These are phyloP conservation scores for Besnoitia besnoiti DNA, from an alignment of 169 alveolate genomes.

Conservation along the genomic window DNA sequence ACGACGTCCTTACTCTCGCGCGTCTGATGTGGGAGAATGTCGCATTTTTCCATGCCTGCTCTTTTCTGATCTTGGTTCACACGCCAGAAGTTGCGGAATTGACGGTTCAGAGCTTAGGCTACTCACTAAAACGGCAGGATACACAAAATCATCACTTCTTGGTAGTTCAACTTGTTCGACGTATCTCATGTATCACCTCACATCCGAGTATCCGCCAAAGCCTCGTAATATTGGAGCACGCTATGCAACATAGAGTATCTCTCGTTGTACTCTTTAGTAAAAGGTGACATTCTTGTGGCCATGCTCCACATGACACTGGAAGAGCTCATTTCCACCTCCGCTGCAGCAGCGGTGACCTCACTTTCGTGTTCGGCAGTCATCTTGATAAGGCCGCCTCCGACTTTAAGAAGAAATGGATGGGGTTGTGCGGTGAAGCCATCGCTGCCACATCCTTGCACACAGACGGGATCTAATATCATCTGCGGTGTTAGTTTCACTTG, in stretches of 20 bases:
- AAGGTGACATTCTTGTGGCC: constrained; percentile 36
- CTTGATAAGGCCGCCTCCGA: constrained; percentile 15
- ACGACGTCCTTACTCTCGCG: too few species aligned
- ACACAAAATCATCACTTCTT: too few species aligned
- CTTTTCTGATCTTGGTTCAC: too few species aligned
- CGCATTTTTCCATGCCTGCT: too few species aligned
- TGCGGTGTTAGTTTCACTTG: not conserved
- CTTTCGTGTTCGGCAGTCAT: constrained; percentile 6
- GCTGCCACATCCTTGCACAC: constrained; percentile 30
- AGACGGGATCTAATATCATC: constrained; percentile 36
- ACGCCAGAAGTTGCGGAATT: too few species aligned
- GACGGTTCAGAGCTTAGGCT: too few species aligned
- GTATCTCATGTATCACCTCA: too few species aligned
- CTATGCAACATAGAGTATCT: constrained; percentile 28
- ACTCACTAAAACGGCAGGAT: too few species aligned
- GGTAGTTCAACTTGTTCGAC: too few species aligned
- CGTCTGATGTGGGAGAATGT: too few species aligned
- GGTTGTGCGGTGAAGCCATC: constrained; percentile 15
- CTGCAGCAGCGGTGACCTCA: constrained; percentile 21
- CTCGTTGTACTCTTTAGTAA: constrained; percentile 21
- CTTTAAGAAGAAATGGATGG: not conserved
- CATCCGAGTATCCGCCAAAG: not conserved
- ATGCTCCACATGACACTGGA: constrained; percentile 31
- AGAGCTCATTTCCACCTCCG: constrained; percentile 10
- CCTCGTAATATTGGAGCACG: constrained; percentile 34